phyloP scores from a whole-genome alignment of 176 grass and related monocot species.

The Oryza punctata region DNA sequence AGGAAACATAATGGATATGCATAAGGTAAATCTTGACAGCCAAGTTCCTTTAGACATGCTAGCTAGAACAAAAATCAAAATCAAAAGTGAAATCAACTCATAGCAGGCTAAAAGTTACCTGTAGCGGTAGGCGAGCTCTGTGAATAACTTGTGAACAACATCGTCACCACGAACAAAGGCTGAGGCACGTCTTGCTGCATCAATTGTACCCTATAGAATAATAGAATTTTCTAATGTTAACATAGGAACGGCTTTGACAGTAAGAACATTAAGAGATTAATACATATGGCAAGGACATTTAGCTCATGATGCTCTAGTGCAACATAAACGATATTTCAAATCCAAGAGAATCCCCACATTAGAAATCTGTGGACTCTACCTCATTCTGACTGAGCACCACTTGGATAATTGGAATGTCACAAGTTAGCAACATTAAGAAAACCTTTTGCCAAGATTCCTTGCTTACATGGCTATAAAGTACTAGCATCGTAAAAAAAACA shows the following conservation, averaged over 20 bases:
- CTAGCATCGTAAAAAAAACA: background rate
- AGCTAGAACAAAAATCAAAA: background rate
- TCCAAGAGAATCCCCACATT: too few relatives aligned
- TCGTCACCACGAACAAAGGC: constrained; percentile 90
- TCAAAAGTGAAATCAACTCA: background rate
- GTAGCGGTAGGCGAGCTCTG: constrained; percentile 84
- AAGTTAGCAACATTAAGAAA: too few relatives aligned
- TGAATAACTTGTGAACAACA: constrained; percentile 92
- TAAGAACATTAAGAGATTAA: constrained; percentile 12
- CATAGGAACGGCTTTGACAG: background rate
- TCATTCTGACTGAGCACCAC: too few relatives aligned
- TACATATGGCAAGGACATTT: background rate
- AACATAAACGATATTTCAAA: too few relatives aligned
- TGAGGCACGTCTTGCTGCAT: constrained; percentile 67
- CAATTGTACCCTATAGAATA: constrained; percentile 59
- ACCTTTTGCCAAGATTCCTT: background rate
- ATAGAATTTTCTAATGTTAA: constrained; percentile 31
- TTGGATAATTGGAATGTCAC: background rate
- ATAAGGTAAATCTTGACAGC: background rate
- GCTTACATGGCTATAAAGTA: background rate
- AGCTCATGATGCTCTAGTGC: too few relatives aligned
- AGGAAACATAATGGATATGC: background rate
- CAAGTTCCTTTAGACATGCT: background rate
- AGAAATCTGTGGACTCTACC: too few relatives aligned
- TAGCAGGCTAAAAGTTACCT: constrained; percentile 45